These are phyloP conservation scores for Calonectria ilicicola DNA, from an alignment of 2,329 filamentous ascomycete genomes.

Conservation along the genomic window DNA sequence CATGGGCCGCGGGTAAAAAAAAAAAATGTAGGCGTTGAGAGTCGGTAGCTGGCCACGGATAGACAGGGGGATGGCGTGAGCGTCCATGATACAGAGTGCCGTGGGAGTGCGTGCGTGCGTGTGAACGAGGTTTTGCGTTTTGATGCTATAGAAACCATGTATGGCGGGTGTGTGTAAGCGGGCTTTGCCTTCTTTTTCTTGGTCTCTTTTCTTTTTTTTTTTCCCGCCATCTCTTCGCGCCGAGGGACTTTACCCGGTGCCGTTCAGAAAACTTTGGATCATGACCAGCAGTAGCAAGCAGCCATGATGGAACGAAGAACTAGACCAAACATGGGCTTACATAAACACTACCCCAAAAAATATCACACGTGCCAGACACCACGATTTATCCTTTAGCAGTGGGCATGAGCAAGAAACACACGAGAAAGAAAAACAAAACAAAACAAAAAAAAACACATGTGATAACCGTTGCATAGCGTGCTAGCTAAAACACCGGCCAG, in stretches of 20 bases:
- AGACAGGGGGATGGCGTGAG: background rate
- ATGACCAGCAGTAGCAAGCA: background rate
- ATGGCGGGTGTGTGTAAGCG: background rate
- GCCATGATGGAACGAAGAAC: constrained; percentile 5
- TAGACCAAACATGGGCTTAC: background rate
- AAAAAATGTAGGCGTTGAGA: background rate
- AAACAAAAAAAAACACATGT: constrained; percentile 12
- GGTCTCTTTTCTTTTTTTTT: background rate
- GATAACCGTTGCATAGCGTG: constrained; percentile 3
- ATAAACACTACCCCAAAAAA: constrained; percentile 12
- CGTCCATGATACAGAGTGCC: background rate
- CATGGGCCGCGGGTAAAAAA: constrained; percentile 23
- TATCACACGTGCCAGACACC: background rate
- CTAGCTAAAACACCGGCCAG: background rate
- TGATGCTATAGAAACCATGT: background rate
- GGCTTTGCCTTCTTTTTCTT: background rate
- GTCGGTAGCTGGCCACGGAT: constrained; percentile 18
- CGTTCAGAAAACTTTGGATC: background rate
- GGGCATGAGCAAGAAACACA: background rate
- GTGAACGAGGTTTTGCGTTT: background rate
- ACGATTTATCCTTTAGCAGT: background rate
- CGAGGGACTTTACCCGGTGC: background rate
- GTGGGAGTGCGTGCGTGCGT: background rate
- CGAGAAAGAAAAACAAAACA: no score
- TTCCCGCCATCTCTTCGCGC: background rate